Evolutionary conservation across 2,329 filamentous ascomycete genomes (phyloP).

Genomic region (Fusarium sp.): DNA sequence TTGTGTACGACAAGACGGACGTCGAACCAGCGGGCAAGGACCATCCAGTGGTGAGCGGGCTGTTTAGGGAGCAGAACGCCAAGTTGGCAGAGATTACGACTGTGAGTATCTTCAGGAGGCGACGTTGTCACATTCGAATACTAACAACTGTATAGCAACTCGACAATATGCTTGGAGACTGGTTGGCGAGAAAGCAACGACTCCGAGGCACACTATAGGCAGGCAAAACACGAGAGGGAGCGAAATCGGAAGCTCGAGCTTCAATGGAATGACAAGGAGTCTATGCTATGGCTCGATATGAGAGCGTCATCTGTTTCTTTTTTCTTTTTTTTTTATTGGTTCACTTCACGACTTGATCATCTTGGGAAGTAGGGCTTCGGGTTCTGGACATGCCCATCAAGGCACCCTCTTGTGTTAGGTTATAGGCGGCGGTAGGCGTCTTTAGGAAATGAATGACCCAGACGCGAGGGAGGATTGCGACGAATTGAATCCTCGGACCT

Average conservation of each 20-base stretch:
- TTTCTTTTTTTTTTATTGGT: conserved; percentile 9
- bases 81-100: conserved; percentile 88
- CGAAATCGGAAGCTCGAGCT: conserved; percentile 9
- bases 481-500: conserved; percentile 40
- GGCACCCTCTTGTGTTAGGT: conserved; percentile 43
- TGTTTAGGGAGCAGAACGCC: conserved; percentile 90
- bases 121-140: background rate
- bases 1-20: conserved; percentile 93
- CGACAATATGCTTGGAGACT: conserved; percentile 86
- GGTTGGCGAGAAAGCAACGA: conserved; percentile 79
- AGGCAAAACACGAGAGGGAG: background rate
- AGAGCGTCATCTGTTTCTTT: conserved; percentile 32
- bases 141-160: conserved; percentile 69
- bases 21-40: conserved; percentile 83
- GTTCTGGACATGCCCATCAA: conserved; percentile 41
- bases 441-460: conserved; percentile 33
- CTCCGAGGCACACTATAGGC: conserved; percentile 61
- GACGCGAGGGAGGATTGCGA: conserved; percentile 38
- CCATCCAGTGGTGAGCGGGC: conserved; percentile 82
- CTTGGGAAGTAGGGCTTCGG: conserved; percentile 38
- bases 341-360: conserved; percentile 46
- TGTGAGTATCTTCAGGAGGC: conserved; percentile 56
- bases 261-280: conserved; percentile 14
- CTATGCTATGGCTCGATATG: conserved; percentile 24
- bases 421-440: conserved; percentile 44